Evolutionary conservation across 2,329 filamentous ascomycete genomes (phyloP).

Genomic region (Cercospora zeae-maydis): DNA sequence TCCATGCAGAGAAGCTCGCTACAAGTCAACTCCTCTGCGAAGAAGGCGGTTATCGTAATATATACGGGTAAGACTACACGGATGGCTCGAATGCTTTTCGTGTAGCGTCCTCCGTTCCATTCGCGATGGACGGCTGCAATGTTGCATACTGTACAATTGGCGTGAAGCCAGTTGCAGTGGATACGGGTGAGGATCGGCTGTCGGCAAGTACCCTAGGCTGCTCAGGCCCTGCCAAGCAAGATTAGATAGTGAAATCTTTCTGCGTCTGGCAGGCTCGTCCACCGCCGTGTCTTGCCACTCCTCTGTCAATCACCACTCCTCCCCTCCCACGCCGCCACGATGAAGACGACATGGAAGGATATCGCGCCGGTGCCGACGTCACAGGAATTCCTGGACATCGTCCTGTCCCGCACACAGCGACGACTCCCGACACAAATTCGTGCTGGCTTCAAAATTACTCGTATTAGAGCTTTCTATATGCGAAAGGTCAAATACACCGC

Average conservation of each 20-base stretch:
- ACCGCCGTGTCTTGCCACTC: slow-evolving; percentile 7
- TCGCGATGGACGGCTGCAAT: too few species aligned
- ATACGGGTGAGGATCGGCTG: background rate
- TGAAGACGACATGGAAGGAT: slow-evolving; percentile 61
- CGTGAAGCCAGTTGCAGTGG: background rate
- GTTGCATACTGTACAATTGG: too few species aligned
- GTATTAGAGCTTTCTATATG: slow-evolving; percentile 94
- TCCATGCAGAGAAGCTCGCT: background rate
- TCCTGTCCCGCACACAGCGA: slow-evolving; percentile 87
- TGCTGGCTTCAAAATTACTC: slow-evolving; percentile 89
- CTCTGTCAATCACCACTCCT: background rate
- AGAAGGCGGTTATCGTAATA: background rate
- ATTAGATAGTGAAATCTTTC: slow-evolving; percentile 6
- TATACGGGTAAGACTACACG: background rate
- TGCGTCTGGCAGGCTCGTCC: background rate
- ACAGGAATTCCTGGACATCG: slow-evolving; percentile 96
- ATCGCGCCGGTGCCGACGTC: slow-evolving; percentile 62
- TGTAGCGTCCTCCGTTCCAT: too few species aligned
- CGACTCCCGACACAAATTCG: slow-evolving; percentile 93
- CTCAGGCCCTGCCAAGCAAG: background rate
- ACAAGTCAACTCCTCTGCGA: background rate
- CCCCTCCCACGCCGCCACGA: slow-evolving; percentile 31
- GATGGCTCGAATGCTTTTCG: too few species aligned
- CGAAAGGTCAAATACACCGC: slow-evolving; percentile 97
- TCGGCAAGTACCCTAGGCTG: background rate